Evolutionary conservation across 345 rosid species (phyloP).

Genomic region (Cardamine chenopodiifolia): DNA sequence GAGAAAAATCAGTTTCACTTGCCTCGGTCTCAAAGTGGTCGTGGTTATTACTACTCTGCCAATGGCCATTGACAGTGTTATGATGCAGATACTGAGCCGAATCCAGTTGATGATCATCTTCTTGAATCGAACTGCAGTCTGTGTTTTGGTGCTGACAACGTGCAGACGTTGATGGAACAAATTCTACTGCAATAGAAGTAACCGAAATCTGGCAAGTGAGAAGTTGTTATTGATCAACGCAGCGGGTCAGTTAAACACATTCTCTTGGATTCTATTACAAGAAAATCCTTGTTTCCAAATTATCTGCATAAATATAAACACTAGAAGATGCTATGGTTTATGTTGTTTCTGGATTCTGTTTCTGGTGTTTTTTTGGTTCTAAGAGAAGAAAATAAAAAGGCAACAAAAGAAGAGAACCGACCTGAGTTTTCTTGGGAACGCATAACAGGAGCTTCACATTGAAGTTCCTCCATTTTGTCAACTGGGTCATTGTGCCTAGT

Average conservation of each 20-base stretch:
- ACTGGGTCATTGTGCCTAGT: constrained; percentile 43
- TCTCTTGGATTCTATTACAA: not conserved
- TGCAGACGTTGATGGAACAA: constrained; percentile 44
- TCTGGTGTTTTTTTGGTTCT: not conserved
- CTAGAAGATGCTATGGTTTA: not conserved
- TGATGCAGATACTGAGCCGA: constrained; percentile 35
- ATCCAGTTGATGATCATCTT: constrained; percentile 38
- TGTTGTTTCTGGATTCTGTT: constrained; percentile 17
- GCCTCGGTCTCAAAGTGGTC: constrained; percentile 47
- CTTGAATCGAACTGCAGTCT: constrained; percentile 38
- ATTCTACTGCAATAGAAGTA: constrained; percentile 32
- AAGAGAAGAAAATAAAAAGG: constrained; percentile 3
- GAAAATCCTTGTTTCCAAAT: not conserved
- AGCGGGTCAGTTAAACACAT: constrained; percentile 13
- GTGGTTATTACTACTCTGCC: constrained; percentile 42
- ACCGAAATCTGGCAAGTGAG: not conserved
- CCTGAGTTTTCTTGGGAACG: constrained; percentile 55
- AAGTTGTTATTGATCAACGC: constrained; percentile 3
- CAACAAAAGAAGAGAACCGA: constrained; percentile 29
- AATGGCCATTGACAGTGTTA: constrained; percentile 41
- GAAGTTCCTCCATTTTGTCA: constrained; percentile 47
- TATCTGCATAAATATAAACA: not conserved
- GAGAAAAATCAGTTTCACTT: constrained; percentile 39
- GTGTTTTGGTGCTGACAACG: constrained; percentile 39
- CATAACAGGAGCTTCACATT: constrained; percentile 34